A percentile compares a stretch with the other conserved stretches of the same genome.
Conservation (phyloP, 2,329 filamentous ascomycete species). For the Colletotrichum chlorophyti region DNA sequence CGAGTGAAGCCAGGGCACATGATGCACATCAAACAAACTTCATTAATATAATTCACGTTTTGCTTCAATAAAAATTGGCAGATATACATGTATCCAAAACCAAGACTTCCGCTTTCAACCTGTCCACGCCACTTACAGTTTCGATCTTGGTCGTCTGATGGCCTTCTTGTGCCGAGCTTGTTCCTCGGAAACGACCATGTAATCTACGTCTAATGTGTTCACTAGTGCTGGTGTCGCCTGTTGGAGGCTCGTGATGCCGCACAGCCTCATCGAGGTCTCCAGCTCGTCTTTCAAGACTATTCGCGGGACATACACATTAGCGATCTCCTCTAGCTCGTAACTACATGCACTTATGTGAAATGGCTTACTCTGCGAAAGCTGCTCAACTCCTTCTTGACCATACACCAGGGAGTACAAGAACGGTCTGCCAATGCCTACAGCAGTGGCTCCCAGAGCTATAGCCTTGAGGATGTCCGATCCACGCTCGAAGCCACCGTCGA, state of each 20-base stretch:
- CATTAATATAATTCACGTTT: too few relatives aligned
- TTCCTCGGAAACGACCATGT: constrained; percentile 34
- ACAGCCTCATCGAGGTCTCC: constrained; percentile 37
- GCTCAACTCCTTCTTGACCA: constrained; percentile 54
- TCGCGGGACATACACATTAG: too few relatives aligned
- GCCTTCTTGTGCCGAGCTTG: not conserved
- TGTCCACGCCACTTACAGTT: not conserved
- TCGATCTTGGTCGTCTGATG: not conserved
- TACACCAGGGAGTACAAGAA: constrained; percentile 62
- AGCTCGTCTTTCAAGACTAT: constrained; percentile 37
- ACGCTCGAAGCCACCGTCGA: constrained; percentile 70
- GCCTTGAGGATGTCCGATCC: constrained; percentile 74
- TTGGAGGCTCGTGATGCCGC: constrained; percentile 37
- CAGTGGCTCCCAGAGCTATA: constrained; percentile 67
- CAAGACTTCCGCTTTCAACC: not conserved
- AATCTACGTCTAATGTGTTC: constrained; percentile 40
- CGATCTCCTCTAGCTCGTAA: not conserved
- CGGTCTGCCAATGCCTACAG: constrained; percentile 73
- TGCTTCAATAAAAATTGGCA: not conserved
- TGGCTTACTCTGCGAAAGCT: constrained; percentile 33
- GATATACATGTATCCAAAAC: not conserved
- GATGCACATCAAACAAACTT: too few relatives aligned
- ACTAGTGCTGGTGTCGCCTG: constrained; percentile 36
- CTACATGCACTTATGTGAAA: not conserved
- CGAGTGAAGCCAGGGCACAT: too few relatives aligned